These are phyloP conservation scores for Stellera chamaejasme DNA, from an alignment of 345 rosid genomes.

Conservation along the genomic window DNA sequence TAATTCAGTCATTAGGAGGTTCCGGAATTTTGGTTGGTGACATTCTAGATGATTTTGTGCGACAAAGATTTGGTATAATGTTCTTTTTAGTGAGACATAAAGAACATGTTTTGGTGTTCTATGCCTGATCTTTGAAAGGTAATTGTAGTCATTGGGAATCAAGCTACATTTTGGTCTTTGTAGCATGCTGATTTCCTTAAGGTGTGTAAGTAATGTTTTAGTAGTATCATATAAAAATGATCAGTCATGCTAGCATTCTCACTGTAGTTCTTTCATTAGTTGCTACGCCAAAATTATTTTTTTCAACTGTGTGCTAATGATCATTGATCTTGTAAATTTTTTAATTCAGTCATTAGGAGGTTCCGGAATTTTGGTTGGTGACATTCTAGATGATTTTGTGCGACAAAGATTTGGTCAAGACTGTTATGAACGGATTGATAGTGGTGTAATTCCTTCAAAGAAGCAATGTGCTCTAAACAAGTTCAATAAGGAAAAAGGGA, in stretches of 20 bases:
- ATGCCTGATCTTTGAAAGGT: no score
- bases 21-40: conserved; percentile 54
- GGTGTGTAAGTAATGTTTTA: no score
- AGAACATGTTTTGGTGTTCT: no score
- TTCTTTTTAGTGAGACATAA: no score
- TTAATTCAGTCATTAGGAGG: conserved; percentile 46
- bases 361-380: conserved; percentile 50
- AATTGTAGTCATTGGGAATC: no score
- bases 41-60: conserved; percentile 77
- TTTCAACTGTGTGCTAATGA: background rate
- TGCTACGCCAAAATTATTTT: no score
- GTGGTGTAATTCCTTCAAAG: conserved; percentile 28
- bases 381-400: conserved; percentile 80
- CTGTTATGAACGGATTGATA: conserved; percentile 75
- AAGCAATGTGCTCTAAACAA: conserved; percentile 48
- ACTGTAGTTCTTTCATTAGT: background rate
- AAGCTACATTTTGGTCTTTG: no score
- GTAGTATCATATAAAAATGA: no score
- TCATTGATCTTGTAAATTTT: conserved; percentile 1
- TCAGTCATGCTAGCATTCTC: background rate
- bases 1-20: conserved; percentile 45
- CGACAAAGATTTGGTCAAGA: conserved; percentile 64
- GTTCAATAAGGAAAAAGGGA: conserved; percentile 60
- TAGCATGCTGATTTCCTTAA: no score
- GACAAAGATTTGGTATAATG: conserved; percentile 59